Evolutionary conservation across 2,329 filamentous ascomycete species (phyloP), one percentile per base, ranked within the genome.

Genomic region (Fusarium temperatum): DNA sequence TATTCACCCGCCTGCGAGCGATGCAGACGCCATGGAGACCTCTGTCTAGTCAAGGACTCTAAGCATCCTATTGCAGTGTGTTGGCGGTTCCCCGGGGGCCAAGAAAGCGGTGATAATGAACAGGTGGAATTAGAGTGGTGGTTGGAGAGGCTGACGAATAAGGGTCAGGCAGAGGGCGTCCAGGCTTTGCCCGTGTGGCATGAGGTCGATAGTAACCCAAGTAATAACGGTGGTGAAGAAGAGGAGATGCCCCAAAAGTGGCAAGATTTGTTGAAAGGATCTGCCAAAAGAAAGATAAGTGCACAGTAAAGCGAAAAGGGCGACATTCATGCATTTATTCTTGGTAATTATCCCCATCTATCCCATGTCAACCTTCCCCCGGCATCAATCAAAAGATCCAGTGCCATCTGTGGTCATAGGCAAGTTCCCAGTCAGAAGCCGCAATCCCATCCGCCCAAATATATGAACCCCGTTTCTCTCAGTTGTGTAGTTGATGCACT

Each of bases 11-110:
- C 32, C 38, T 80, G 75, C 58, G 62, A 55, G 55, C 77, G 74
- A 64, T 80, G 74, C 36, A 64, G 35, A 47, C 66, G 71, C 61
- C 80, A 77, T 55, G 79, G 75, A 15, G 69, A 73, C 54, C 74
- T 26, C 64, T 83, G 74, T 69, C 74, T 74, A 35, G 75, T 72
- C 20, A 85, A 90, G 73, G 82, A 44, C 28, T 41, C 17, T 63
- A 88, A 91, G 80, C 88, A 91, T 77, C 86, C 90, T 7, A 82
- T 90, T 54, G 86, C 59, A 10, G 28, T 36, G 10, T 60, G 44
- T 32, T 56, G 26, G 53, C 20, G n/a, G 36, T 70, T 75, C 48
- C 57, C 59, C 20, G 35, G 53, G 22, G 42, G 30, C 11, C 55
- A 68, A 9, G 28, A 41, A 24, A 35, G 41, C 4, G 51, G 35